These are phyloP conservation scores for Voacanga thouarsii DNA, from an alignment of 257 asterid genomes.

Conservation along the genomic window DNA sequence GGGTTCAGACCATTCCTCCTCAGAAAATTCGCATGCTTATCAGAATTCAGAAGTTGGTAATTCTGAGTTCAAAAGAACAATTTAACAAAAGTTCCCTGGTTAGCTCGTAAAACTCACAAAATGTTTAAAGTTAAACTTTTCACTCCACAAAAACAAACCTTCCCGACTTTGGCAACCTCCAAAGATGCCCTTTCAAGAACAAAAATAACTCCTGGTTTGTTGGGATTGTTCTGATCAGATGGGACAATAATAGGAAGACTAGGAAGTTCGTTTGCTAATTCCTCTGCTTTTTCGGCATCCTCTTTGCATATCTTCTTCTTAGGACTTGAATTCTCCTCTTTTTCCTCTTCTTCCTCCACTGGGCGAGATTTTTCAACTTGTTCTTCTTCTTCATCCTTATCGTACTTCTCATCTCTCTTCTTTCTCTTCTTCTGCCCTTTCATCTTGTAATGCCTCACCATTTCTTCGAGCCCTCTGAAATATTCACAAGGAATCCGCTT, in stretches of 20 bases:
- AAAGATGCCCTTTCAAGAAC: conserved; percentile 81
- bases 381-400: conserved; percentile 21
- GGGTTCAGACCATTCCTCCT: conserved; percentile 57
- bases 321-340: background rate
- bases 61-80: conserved; percentile 34
- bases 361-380: background rate
- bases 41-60: conserved; percentile 82
- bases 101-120: background rate
- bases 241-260: conserved; percentile 58
- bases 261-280: conserved; percentile 41
- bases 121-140: background rate
- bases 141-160: conserved; percentile 42
- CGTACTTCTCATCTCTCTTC: conserved; percentile 29
- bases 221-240: conserved; percentile 27
- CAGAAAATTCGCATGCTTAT: conserved; percentile 63
- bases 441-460: conserved; percentile 37
- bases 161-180: conserved; percentile 90
- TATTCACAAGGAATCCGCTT: background rate
- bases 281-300: conserved; percentile 37
- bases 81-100: background rate
- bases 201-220: conserved; percentile 64
- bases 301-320: conserved; percentile 31
- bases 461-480: background rate
- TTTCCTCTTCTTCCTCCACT: conserved; percentile 5
- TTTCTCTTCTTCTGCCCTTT: conserved; percentile 38